Evolutionary conservation across 2,329 filamentous ascomycete species (phyloP), one percentile per base, ranked within the genome.

Genomic region (Monilinia fructicola): DNA sequence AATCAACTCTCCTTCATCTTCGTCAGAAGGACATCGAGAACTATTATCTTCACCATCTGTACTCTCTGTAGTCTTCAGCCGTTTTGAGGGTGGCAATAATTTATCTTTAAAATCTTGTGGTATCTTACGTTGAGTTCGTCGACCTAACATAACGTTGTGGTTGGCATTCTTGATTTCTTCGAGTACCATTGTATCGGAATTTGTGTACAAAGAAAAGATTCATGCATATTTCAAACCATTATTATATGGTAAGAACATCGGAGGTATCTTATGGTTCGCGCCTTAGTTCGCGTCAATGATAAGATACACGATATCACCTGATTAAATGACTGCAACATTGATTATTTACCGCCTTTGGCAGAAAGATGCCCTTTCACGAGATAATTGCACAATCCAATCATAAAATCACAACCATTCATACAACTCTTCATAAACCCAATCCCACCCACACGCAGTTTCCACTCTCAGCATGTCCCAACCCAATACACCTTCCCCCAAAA

Each of bases 41-140:
- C 50, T 54, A 18, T 55, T 3, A 23, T 65, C 48, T 28, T 35
- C 55, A 18, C 66, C 69, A 64, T 74, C 69, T 14, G 69, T 71
- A 65, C 71, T 75, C 14, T 73, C 67, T 38, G 63, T 54, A 12
- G 69, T 71, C 62, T 76, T 76, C 40, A 75, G 54, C n/a, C 73
- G 68, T 64, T 76, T 76, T 35, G 72, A 64, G 50, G 72, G 71
- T 38, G 71, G 73, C 9, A 63, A 54, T 12, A 58, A 64, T 40
- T 70, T 68, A 26, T 73, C 70, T 42, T 74, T 50, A 54, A 73
- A 75, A 12, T 38, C 55, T 31, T 73, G 72, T 3, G 73, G 71
- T 54, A 67, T 31, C 23, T 72, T 69, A 64, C 73, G 72, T 62
- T 72, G 70, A 35, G 72, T 68, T 38, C 63, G 69, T 66, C 70